Base-by-base conservation (phyloP, 805 yeast genomes). In the Grigorovia yakushimaensis region DNA sequence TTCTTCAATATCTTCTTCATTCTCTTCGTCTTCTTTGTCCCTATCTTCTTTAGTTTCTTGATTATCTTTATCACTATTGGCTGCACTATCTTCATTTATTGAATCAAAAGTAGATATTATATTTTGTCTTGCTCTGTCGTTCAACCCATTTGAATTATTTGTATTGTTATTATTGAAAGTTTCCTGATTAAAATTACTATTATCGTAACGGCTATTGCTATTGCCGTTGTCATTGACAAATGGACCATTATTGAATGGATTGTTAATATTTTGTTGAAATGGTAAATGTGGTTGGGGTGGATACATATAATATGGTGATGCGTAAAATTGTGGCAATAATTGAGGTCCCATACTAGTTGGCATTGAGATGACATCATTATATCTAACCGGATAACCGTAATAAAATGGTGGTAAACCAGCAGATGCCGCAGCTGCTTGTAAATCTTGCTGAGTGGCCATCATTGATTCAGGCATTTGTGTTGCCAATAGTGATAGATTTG, bases 1-100 rank as follows among this genome's bases (percentile, higher is more conserved):
- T 15, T 50, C 52, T 43, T 60, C 64, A 27, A 50, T 52, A 30
- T 55, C 57, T 20, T 55, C 57, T 2, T n/a, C 41, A 18, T 43
- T 47, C 8, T 27, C 48, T 11, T 46, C 46, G 11, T 45, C 44
- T 10, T 43, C 42, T 11, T 43, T 36, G 6, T 50, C n/a, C 13
- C 39, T 39, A 5, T 41, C 33, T 4, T 40, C 42, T 22, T 39
- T 39, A 9, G 3, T 39, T 2, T 39, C 35, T 23, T 40, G 35
- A 23, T 9, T 23, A 11, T 23, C 27, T 23, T 23, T 23, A n/a
- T 17, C 42, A 6, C 21, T 18, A 21, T 36, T 41, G 17, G 33
- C 24, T 20, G 41, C 27, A 33, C 27, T 45, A 30, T 35, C 43
- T 21, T 33, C 24, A 33, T 39, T 13, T 38, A 44, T 41, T 44